phyloP scores from a whole-genome alignment of 345 rosid species.

The Sonneratia caseolaris region DNA sequence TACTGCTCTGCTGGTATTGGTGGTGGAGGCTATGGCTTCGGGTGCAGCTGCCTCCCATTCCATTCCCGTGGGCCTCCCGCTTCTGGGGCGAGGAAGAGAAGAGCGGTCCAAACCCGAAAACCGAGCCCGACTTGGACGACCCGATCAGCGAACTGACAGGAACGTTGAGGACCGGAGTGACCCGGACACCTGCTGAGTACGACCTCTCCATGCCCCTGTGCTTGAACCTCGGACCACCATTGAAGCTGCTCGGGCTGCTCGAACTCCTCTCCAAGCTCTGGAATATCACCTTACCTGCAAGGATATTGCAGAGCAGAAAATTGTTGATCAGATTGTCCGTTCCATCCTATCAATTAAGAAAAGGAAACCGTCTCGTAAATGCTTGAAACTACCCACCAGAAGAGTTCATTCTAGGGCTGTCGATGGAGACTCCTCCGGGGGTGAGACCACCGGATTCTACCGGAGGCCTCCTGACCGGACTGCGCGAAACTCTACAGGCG shows the following conservation, averaged over 20 bases:
- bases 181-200: slow-evolving; percentile 67
- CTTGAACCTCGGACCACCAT: slow-evolving; percentile 72
- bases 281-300: slow-evolving; percentile 71
- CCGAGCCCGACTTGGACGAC: slow-evolving; percentile 43
- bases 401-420: slow-evolving; percentile 88
- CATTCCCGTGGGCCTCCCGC: slow-evolving; percentile 12
- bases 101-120: slow-evolving; percentile 43
- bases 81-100: slow-evolving; percentile 46
- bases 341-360: background rate
- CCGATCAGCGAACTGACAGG: slow-evolving; percentile 58
- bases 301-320: background rate
- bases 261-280: slow-evolving; percentile 91
- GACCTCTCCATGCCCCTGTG: slow-evolving; percentile 89
- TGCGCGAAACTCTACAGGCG: slow-evolving; percentile 35
- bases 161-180: slow-evolving; percentile 62
- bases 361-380: background rate
- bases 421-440: slow-evolving; percentile 66
- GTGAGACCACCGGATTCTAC: slow-evolving; percentile 22
- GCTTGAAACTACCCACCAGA: slow-evolving; percentile 37
- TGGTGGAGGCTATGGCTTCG: slow-evolving; percentile 1
- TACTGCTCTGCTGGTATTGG: background rate
- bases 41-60: slow-evolving; percentile 1
- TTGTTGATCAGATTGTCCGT: background rate
- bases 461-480: slow-evolving; percentile 41
- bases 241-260: slow-evolving; percentile 92